Conservation (phyloP, 192 early-diverging fungal species). For the Geosiphon pyriformis region DNA sequence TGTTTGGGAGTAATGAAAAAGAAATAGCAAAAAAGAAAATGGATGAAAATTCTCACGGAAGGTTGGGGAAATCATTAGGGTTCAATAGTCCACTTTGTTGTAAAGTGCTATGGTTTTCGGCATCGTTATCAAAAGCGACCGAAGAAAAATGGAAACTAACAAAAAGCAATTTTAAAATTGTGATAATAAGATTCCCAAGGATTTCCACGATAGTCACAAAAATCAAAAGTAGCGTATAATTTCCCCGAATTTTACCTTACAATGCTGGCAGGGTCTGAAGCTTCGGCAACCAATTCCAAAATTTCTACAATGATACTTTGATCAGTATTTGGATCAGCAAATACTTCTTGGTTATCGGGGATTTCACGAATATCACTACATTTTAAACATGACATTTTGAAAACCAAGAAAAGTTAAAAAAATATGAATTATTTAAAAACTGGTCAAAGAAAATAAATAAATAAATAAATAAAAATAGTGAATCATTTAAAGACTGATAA, state of each 20-base stretch:
- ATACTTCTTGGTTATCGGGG: slow-evolving; percentile 92
- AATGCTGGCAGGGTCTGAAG: slow-evolving; percentile 43
- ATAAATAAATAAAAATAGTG: too few relatives aligned
- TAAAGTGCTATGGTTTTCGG: slow-evolving; percentile 41
- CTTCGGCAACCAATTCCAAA: slow-evolving; percentile 57
- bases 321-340: slow-evolving; percentile 60
- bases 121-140: slow-evolving; percentile 74
- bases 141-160: slow-evolving; percentile 64
- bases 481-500: too few relatives aligned
- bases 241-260: too few relatives aligned
- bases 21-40: slow-evolving; percentile 2
- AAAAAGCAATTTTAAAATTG: neutral
- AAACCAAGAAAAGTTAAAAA: too few relatives aligned
- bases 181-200: slow-evolving; percentile 4
- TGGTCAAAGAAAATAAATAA: too few relatives aligned
- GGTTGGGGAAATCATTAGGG: slow-evolving; percentile 38
- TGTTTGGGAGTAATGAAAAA: too few relatives aligned
- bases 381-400: too few relatives aligned
- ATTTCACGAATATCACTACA: slow-evolving; percentile 72
- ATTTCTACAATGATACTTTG: slow-evolving; percentile 87
- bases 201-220: too few relatives aligned
- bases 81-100: slow-evolving; percentile 37
- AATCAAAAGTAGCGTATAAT: too few relatives aligned
- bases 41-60: slow-evolving; percentile 55
- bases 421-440: too few relatives aligned